Conservation (phyloP, 148 eudicot species). For the Cornus controversa region DNA sequence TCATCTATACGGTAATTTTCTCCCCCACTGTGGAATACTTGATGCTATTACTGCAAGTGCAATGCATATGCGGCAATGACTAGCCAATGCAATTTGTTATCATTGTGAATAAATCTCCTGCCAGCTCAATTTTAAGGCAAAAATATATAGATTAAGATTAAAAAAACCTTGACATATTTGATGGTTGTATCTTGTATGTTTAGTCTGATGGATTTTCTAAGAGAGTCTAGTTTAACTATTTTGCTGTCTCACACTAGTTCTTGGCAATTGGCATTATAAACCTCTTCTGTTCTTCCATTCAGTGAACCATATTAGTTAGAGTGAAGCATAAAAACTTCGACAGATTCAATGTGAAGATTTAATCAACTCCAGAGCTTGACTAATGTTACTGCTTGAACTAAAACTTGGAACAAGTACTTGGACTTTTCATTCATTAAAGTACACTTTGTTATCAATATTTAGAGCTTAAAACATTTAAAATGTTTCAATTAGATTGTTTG, state of each 20-base stretch:
- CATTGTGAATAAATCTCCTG: neutral
- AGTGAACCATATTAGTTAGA: neutral
- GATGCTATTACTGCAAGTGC: neutral
- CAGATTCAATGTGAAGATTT: neutral
- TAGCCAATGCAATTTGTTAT: neutral
- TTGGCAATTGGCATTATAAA: neutral
- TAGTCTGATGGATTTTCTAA: neutral
- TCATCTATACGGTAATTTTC: constrained; percentile 44
- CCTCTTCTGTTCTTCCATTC: neutral
- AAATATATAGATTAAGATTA: neutral
- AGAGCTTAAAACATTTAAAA: neutral
- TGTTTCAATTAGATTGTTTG: neutral
- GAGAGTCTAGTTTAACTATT: neutral
- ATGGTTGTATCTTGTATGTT: neutral
- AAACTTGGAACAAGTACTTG: neutral
- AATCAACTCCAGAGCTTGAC: neutral
- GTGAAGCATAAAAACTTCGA: neutral
- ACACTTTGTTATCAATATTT: neutral
- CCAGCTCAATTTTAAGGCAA: neutral
- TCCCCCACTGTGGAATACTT: neutral
- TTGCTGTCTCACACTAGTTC: neutral
- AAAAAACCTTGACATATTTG: neutral
- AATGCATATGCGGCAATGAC: neutral
- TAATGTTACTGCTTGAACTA: neutral
- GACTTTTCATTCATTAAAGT: neutral